A percentile compares a stretch with the other conserved stretches of the same genome.
Evolutionary conservation across 73 alveolate species (phyloP).

Genomic region (Paramecium tetraurelia): DNA sequence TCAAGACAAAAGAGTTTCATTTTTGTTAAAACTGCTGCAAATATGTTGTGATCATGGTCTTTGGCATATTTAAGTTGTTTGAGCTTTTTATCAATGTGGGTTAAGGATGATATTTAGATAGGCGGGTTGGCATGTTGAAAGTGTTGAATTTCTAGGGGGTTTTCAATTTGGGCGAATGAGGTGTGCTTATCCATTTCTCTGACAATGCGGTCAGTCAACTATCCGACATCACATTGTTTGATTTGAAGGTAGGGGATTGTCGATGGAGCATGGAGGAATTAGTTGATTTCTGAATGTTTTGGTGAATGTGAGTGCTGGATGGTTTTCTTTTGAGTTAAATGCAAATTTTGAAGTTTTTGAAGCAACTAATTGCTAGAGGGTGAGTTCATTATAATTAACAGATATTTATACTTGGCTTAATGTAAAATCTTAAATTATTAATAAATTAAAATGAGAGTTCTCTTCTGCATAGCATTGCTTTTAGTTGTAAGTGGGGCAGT

Average conservation of each 20-base stretch:
- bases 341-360: neutral
- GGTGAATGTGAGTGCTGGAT: neutral
- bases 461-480: neutral
- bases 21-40: neutral
- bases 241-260: neutral
- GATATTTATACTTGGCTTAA: neutral
- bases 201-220: neutral
- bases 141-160: neutral
- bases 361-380: neutral
- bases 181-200: neutral
- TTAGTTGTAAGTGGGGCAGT: neutral
- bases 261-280: neutral
- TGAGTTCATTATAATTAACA: constrained; percentile 11
- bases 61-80: neutral
- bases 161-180: neutral
- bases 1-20: constrained; percentile 22
- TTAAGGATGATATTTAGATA: neutral
- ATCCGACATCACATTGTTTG: neutral
- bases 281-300: neutral
- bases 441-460: neutral
- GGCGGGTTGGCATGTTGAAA: neutral
- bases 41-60: neutral
- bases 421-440: neutral
- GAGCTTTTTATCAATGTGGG: neutral
- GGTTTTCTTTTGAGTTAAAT: neutral